Base-by-base conservation (phyloP, 257 asterid species). In the Sherardia arvensis region DNA sequence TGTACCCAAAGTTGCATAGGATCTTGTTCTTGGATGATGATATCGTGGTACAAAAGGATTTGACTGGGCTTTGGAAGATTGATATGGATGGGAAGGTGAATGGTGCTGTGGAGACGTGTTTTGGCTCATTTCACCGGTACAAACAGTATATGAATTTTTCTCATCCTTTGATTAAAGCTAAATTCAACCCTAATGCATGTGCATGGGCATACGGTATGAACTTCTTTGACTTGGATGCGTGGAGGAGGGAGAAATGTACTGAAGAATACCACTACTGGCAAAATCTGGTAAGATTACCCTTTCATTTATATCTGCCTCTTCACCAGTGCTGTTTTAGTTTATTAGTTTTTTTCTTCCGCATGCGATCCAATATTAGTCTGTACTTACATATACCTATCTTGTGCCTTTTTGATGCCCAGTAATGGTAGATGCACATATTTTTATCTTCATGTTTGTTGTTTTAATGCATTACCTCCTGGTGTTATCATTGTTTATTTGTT, bases 81-180 rank as follows among this genome's bases (percentile, higher is more conserved):
- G 81, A 76, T 64, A 76, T 79, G 79, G 81, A 76, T 40, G 81
- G 81, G 60, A 76, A 79, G 78, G 84, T 79, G 68, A 79, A 79
- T 67, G 84, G 79, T 38, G 79, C 77, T 12, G 81, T 76, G 38
- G 81, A 79, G 70, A 79, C 81, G 4, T 79, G 75, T 45, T 75
- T 79, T 66, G 81, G 81, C 15, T 76, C 77, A 18, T 72, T 75
- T 69, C 78, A 79, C 62, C 72, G 81, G 21, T 79, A 79, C 62
- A 73, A 70, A 28, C 79, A 79, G 33, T 79, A 72, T 61, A 75
- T 79, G 80, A 69, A 75, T 61, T 75, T 79, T 62, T 75, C 84
- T 34, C 76, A 75, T 61, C 81, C 84, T 63, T 54, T 75, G 49
- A 75, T 79, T 18, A 79, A 66, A 55, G 76, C 68, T 22, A 69